A percentile compares a stretch with the other conserved stretches of the same genome.
phyloP scores from a whole-genome alignment of 805 yeast species.

The Spathaspora girioi region DNA sequence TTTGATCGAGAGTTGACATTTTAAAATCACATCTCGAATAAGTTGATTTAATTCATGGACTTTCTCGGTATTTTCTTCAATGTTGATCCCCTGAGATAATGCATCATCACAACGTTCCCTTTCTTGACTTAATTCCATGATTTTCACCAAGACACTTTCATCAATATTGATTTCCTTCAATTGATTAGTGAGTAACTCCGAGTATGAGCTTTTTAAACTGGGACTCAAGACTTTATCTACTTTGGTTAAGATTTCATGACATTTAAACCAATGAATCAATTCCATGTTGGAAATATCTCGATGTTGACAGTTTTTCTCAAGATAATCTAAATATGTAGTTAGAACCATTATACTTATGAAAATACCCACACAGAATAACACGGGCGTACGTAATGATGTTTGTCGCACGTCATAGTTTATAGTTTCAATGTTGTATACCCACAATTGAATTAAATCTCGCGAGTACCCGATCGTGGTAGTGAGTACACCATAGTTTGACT shows the following conservation, averaged over 20 bases:
- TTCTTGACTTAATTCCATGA: conserved; percentile 31
- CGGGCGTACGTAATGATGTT: conserved; percentile 70
- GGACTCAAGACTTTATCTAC: conserved; percentile 59
- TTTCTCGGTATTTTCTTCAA: conserved; percentile 16
- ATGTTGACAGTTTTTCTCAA: conserved; percentile 38
- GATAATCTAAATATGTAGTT: conserved; percentile 55
- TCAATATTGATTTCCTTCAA: conserved; percentile 49
- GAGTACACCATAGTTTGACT: conserved; percentile 43
- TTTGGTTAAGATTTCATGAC: conserved; percentile 56
- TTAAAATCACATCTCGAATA: conserved; percentile 41
- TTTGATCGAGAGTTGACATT: conserved; percentile 51
- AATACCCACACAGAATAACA: conserved; percentile 68
- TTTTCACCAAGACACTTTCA: conserved; percentile 45
- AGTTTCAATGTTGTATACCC: conserved; percentile 71
- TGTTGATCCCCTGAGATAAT: conserved; percentile 2
- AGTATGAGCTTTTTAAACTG: conserved; percentile 47
- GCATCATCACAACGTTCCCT: conserved; percentile 8
- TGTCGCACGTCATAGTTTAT: conserved; percentile 57
- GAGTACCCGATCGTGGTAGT: conserved; percentile 61
- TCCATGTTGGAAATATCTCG: conserved; percentile 9
- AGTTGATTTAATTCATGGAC: conserved; percentile 39
- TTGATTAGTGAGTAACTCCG: conserved; percentile 56
- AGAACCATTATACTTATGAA: conserved; percentile 60
- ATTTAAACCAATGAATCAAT: conserved; percentile 48
- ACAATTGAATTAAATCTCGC: conserved; percentile 56